A percentile compares a stretch with the other conserved stretches of the same genome.
Conservation (phyloP, 1,284 basidiomycete species). For the Pseudozyma pruni region DNA sequence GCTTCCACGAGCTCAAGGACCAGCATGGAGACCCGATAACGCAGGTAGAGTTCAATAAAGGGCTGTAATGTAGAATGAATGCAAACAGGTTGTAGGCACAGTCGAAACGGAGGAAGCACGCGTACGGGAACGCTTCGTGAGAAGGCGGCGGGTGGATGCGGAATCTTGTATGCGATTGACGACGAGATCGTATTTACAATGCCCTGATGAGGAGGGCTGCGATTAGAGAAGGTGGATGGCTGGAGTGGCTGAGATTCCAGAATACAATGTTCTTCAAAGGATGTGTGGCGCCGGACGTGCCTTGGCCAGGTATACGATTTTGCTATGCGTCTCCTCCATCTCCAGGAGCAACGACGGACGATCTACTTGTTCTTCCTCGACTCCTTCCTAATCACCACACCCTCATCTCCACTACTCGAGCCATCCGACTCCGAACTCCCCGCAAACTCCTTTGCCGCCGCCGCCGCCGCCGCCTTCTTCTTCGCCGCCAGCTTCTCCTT, state of each 20-base stretch:
- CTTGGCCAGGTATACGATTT: neutral
- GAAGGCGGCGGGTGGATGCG: neutral
- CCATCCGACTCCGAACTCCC: conserved; percentile 24
- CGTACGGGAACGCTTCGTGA: too few species aligned
- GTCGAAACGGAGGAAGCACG: too few species aligned
- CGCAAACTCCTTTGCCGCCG: neutral
- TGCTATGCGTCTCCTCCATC: too few species aligned
- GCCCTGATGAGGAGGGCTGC: too few species aligned
- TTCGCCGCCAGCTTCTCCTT: conserved; percentile 21
- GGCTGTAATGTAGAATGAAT: conserved; percentile 67
- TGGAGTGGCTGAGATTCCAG: too few species aligned
- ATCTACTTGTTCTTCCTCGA: conserved; percentile 36
- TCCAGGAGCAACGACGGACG: neutral
- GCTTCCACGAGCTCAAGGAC: conserved; percentile 66
- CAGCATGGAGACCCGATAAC: conserved; percentile 60
- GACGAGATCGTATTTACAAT: too few species aligned
- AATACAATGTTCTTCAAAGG: too few species aligned
- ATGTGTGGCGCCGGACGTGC: too few species aligned
- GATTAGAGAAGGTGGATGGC: neutral
- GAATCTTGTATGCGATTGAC: too few species aligned
- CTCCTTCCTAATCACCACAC: conserved; percentile 40
- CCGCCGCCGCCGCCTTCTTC: conserved; percentile 10
- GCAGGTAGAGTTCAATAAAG: conserved; percentile 72
- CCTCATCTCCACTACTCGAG: conserved; percentile 34
- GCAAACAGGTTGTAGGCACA: too few species aligned